Conservation (phyloP, 495 filamentous ascomycete species). For the Talaromyces nanjingensis region DNA sequence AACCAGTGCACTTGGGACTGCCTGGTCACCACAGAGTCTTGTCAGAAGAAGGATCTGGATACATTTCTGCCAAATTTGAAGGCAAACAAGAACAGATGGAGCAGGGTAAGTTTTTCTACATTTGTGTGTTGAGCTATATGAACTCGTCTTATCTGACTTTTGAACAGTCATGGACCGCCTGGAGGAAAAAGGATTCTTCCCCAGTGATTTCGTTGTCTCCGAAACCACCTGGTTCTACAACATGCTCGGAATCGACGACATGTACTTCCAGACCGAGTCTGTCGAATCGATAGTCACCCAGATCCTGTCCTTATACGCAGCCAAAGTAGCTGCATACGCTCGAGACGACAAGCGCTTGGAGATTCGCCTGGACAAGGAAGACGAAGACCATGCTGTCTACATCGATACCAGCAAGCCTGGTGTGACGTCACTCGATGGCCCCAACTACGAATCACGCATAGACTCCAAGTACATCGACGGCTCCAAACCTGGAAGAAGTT, state of each 20-base stretch:
- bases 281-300: constrained; percentile 84
- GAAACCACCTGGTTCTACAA: constrained; percentile 97
- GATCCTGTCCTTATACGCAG: constrained; percentile 92
- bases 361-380: constrained; percentile 93
- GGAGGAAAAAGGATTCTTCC: constrained; percentile 80
- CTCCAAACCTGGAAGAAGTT: constrained; percentile 58
- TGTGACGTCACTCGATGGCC: constrained; percentile 63
- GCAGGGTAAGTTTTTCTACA: constrained; percentile 49
- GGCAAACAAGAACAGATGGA: constrained; percentile 94
- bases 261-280: constrained; percentile 93
- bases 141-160: constrained; percentile 15
- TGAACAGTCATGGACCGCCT: constrained; percentile 61
- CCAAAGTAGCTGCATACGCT: constrained; percentile 91
- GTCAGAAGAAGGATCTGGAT: constrained; percentile 87
- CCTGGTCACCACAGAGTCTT: constrained; percentile 60
- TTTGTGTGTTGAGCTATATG: background rate
- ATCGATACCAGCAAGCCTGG: constrained; percentile 95
- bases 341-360: constrained; percentile 90
- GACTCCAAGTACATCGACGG: constrained; percentile 89
- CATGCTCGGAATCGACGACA: constrained; percentile 94
- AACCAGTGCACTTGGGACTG: constrained; percentile 84
- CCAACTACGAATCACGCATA: constrained; percentile 86
- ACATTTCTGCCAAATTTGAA: constrained; percentile 90
- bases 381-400: constrained; percentile 91
- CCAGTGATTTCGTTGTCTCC: constrained; percentile 68